These are phyloP conservation scores for Galerina marginata DNA, from an alignment of 768 basidiomycete genomes.

Conservation along the genomic window DNA sequence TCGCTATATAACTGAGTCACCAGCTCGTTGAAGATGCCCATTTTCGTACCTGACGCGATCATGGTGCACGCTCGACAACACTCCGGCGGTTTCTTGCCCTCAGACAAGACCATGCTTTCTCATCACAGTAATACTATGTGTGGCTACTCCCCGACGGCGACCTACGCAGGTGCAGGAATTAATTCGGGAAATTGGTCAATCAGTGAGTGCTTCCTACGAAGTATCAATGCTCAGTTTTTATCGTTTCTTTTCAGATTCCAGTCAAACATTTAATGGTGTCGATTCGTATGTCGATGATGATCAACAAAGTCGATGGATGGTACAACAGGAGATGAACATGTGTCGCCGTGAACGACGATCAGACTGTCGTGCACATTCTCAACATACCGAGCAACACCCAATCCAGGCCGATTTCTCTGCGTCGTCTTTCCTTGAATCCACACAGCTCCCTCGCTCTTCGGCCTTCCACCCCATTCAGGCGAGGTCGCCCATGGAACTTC, in stretches of 20 bases:
- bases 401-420: slow-evolving; percentile 12
- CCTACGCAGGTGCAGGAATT: slow-evolving; percentile 16
- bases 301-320: slow-evolving; percentile 17
- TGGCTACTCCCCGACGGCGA: slow-evolving; percentile 20
- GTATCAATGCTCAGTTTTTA: background rate
- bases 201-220: slow-evolving; percentile 19
- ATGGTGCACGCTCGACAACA: slow-evolving; percentile 27
- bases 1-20: slow-evolving; percentile 29
- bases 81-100: slow-evolving; percentile 16
- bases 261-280: slow-evolving; percentile 14
- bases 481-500: slow-evolving; percentile 11
- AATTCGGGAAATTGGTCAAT: slow-evolving; percentile 24
- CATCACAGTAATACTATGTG: slow-evolving; percentile 19
- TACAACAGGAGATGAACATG: slow-evolving; percentile 15
- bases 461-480: slow-evolving; percentile 10
- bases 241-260: slow-evolving; percentile 11
- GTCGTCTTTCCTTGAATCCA: slow-evolving; percentile 11
- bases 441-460: slow-evolving; percentile 15
- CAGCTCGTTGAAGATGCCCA: slow-evolving; percentile 12
- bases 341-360: slow-evolving; percentile 21
- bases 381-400: no score
- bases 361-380: slow-evolving; percentile 14
- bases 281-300: slow-evolving; percentile 6
- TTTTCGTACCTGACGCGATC: slow-evolving; percentile 22
- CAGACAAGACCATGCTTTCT: slow-evolving; percentile 17